Percentiles rank a stretch among this genome's conserved stretches.
Conservation (phyloP, 1,139 yeast species). For the Scheffersomyces segobiensis region DNA sequence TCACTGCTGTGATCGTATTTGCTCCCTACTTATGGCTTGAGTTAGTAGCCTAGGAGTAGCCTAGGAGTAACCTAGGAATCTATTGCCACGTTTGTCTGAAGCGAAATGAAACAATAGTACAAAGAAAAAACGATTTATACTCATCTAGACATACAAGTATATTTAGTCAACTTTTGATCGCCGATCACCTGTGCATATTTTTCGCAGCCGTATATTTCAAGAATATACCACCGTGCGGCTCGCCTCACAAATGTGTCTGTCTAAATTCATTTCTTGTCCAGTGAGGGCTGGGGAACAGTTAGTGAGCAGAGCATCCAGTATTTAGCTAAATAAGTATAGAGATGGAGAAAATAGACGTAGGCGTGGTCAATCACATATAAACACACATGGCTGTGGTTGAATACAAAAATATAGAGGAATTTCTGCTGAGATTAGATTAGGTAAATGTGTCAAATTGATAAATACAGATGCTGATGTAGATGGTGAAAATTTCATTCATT, state of each 20-base stretch:
- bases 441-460: too few species aligned
- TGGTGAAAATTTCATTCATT: too few species aligned
- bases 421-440: too few species aligned
- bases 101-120: neutral
- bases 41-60: conserved; percentile 26
- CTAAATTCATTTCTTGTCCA: neutral
- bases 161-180: too few species aligned
- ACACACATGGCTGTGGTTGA: too few species aligned
- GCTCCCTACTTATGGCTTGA: conserved; percentile 70
- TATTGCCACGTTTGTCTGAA: neutral
- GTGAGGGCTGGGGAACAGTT: neutral
- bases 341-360: too few species aligned
- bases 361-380: too few species aligned
- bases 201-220: neutral
- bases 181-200: neutral
- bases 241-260: neutral
- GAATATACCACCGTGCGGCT: neutral
- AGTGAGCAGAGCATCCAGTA: neutral
- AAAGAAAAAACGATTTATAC: neutral
- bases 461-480: too few species aligned
- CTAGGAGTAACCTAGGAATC: too few species aligned
- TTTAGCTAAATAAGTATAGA: too few species aligned
- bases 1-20: conserved; percentile 77
- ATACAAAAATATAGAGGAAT: too few species aligned
- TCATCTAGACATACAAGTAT: neutral